These are phyloP conservation scores for Boletus huronensis DNA, from an alignment of 768 basidiomycete genomes.

Conservation along the genomic window DNA sequence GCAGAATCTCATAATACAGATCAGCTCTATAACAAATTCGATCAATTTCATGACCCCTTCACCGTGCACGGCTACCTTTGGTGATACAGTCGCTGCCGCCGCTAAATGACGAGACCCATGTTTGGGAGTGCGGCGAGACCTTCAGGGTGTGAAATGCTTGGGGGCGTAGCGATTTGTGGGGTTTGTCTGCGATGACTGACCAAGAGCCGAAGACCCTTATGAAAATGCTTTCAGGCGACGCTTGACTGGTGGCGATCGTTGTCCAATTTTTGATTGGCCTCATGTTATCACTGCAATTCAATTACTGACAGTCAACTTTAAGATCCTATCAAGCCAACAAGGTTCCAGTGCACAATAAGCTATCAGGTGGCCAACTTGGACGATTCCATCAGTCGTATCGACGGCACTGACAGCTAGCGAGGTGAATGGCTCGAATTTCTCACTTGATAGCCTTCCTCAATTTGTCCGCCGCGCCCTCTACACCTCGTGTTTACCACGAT, in stretches of 20 bases:
- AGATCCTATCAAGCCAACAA: slow-evolving; percentile 14
- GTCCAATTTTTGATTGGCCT: slow-evolving; percentile 14
- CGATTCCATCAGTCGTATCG: slow-evolving; percentile 4
- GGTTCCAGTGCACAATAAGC: neutral
- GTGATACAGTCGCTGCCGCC: slow-evolving; percentile 2
- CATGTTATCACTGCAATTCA: slow-evolving; percentile 17
- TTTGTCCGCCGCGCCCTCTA: slow-evolving; percentile 14
- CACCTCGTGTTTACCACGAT: slow-evolving; percentile 35
- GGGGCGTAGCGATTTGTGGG: slow-evolving; percentile 9
- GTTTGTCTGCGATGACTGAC: neutral
- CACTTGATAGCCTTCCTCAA: slow-evolving; percentile 9
- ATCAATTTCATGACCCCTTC: slow-evolving; percentile 6
- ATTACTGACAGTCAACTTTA: slow-evolving; percentile 11
- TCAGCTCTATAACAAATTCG: slow-evolving; percentile 7
- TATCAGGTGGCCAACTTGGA: slow-evolving; percentile 1
- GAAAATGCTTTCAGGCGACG: slow-evolving; percentile 14
- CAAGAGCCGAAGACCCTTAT: slow-evolving; percentile 18
- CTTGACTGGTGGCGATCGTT: slow-evolving; percentile 19
- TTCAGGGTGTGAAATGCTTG: slow-evolving; percentile 8
- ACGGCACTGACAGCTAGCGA: slow-evolving; percentile 10
- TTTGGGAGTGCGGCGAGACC: slow-evolving; percentile 2
- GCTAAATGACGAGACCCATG: neutral
- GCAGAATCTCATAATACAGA: slow-evolving; percentile 6
- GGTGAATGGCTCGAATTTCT: slow-evolving; percentile 11
- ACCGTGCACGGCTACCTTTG: slow-evolving; percentile 15